Conservation (phyloP, 108 stramenopile species). For the Nitzschia putrida region DNA sequence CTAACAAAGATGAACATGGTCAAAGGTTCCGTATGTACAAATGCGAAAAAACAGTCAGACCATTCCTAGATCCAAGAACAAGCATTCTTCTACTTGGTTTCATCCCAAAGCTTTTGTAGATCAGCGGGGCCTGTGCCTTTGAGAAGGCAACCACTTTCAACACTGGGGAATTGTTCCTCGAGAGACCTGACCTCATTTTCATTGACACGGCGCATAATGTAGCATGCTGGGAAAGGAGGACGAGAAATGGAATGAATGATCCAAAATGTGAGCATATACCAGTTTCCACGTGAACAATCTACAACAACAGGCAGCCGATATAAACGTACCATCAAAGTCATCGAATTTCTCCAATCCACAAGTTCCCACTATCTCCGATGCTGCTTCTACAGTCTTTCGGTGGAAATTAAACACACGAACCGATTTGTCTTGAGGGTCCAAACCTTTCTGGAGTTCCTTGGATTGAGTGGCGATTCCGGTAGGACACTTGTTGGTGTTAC, state of each 20-base stretch:
- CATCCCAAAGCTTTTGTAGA: slow-evolving; percentile 43
- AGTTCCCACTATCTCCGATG: slow-evolving; percentile 74
- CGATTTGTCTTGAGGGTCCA: slow-evolving; percentile 57
- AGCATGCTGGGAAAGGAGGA: neutral
- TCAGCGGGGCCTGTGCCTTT: slow-evolving; percentile 39
- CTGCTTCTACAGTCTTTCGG: slow-evolving; percentile 64
- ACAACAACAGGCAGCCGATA: neutral
- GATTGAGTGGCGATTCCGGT: slow-evolving; percentile 88
- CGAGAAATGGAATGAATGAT: neutral
- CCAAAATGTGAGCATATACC: neutral
- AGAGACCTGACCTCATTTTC: slow-evolving; percentile 41
- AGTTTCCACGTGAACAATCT: neutral
- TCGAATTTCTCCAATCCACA: slow-evolving; percentile 54
- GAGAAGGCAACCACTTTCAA: slow-evolving; percentile 48
- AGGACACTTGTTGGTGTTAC: slow-evolving; percentile 88
- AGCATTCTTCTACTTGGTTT: too few relatives aligned
- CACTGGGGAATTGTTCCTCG: slow-evolving; percentile 48
- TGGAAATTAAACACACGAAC: slow-evolving; percentile 79
- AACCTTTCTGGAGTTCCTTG: slow-evolving; percentile 54
- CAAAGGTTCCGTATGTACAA: too few relatives aligned
- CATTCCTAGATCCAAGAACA: too few relatives aligned
- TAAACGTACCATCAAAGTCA: slow-evolving; percentile 29
- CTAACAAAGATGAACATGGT: too few relatives aligned
- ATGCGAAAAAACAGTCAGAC: too few relatives aligned
- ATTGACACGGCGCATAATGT: slow-evolving; percentile 44